Base-by-base conservation (phyloP, 768 basidiomycete genomes). In the Nidula microcarpa region DNA sequence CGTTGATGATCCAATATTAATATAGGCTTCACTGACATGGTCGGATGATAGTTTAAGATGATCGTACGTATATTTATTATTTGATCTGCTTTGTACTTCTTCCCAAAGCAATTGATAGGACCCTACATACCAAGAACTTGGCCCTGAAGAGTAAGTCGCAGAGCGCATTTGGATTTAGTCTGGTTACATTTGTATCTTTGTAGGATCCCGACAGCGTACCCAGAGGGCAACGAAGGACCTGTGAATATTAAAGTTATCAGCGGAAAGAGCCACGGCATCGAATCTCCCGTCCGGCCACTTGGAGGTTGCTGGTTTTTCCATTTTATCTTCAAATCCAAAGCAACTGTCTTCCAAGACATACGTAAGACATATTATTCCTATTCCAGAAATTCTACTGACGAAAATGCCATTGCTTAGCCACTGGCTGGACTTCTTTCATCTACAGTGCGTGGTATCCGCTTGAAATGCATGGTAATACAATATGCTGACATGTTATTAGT, bases 221-320 rank as follows among this genome's bases (percentile, higher is more conserved):
- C 91, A 2, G 72, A 79, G 50, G 89, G 90, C 9, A 68, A 72
- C 2, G 78, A 87, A 41, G 90, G 90, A 5, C 77, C 80, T 10
- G 73, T 87, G 34, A 80, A 77, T 57, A 77, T 97, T 62, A 91
- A 83, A 63, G 87, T 98, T 39, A 91, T 98, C 59, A 93, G 90
- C 57, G 96, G 96, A 5, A 87, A 85, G 65, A 90, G 91, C 54
- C 84, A 94, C 58, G 93, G 90, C 10, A 77, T 85, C 11, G 87
- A 88, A 63, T 94, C 92, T 1, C 94, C 94, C 30, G 94, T 98
- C 18, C 76, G 88, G 47, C 92, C 92, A 0, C 79, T 94, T 0
- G 95, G 95, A 10, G 95, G 95, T 5, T 95, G 94, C 68, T 95
- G 92, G 91, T 97, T 84, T 69, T 86, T 95, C 72, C 91, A 95